Base-by-base conservation (phyloP, 2,329 filamentous ascomycete species). In the Pseudovirgaria hyperparasitica region DNA sequence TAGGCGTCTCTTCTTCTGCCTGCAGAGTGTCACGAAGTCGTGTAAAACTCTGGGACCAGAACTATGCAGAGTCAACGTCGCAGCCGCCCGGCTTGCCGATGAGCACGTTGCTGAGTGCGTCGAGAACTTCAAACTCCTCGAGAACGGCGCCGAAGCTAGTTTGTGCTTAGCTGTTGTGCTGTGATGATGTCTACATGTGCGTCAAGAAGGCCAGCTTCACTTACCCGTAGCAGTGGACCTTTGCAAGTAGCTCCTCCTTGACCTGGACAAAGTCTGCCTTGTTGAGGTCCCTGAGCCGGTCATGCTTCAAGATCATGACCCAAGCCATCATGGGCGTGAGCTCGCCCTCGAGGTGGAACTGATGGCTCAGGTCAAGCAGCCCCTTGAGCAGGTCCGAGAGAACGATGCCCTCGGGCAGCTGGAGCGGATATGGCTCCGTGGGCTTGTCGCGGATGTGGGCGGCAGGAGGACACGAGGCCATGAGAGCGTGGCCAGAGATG, bases 311-410 rank as follows among this genome's bases (percentile, higher is more conserved):
- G 26, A 96, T 67, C 57, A 82, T 79, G 26, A 82, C 79, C 73
- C 90, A 87, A 1, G 86, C 86, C 82, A 92, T 92, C 39, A 94
- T 81, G 0, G 90, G 90, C 11, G 87, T 96, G 43, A 96, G 82
- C 56, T 92, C 82, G 27, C 84, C 84, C 34, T 90, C 82, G 28
- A 90, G 71, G 41, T 90, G 76, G 15, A 94, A 65, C 41, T 76
- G 74, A 41, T 76, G 71, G 57, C 84, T 93, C 29, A 94, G 66
- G 46, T 92, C 80, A 33, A 94, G 68, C 28, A 96, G 63, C n/a
- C n/a, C n/a, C 28, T 80, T 92, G 27, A 76, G 62, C 26, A 98
- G 65, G 44, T 90, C 82, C 19, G 69, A 70, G 48, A 78, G 81
- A 32, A 68, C 74, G 28, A 52, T 41, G 5, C 90, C 60, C 47